phyloP scores from a whole-genome alignment of 192 early-diverging fungal species.

The Coemansia sp. region DNA sequence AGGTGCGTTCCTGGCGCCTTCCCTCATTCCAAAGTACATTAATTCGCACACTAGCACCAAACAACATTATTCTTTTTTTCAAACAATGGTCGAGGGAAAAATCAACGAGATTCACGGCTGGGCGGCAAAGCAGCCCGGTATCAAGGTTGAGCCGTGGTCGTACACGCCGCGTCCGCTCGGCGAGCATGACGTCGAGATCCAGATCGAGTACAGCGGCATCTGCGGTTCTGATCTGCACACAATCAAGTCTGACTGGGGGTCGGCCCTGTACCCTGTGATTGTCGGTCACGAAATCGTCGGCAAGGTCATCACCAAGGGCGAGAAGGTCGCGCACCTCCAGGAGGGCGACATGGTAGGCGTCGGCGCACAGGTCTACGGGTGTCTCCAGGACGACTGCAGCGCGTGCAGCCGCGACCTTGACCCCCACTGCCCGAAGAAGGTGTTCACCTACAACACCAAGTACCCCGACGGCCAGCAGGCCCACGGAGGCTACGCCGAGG shows the following conservation, averaged over 20 bases:
- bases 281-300: constrained; percentile 73
- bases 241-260: constrained; percentile 58
- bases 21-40: background rate
- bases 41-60: background rate
- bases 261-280: constrained; percentile 46
- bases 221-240: constrained; percentile 80
- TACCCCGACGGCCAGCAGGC: constrained; percentile 53
- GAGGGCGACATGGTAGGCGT: constrained; percentile 67
- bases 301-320: constrained; percentile 57
- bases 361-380: constrained; percentile 63
- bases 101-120: constrained; percentile 46
- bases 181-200: constrained; percentile 64
- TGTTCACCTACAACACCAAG: constrained; percentile 54
- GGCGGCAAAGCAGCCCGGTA: constrained; percentile 36
- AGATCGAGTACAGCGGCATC: constrained; percentile 73
- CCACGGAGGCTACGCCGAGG: constrained; percentile 60
- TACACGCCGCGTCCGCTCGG: constrained; percentile 62
- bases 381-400: constrained; percentile 50
- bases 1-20: background rate
- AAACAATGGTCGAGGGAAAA: constrained; percentile 37
- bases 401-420: constrained; percentile 52
- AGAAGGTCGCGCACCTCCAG: constrained; percentile 51
- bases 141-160: constrained; percentile 39
- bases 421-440: constrained; percentile 42
- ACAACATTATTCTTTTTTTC: background rate